Base-by-base conservation (phyloP, 805 yeast genomes). In the Candida loeiensis region DNA sequence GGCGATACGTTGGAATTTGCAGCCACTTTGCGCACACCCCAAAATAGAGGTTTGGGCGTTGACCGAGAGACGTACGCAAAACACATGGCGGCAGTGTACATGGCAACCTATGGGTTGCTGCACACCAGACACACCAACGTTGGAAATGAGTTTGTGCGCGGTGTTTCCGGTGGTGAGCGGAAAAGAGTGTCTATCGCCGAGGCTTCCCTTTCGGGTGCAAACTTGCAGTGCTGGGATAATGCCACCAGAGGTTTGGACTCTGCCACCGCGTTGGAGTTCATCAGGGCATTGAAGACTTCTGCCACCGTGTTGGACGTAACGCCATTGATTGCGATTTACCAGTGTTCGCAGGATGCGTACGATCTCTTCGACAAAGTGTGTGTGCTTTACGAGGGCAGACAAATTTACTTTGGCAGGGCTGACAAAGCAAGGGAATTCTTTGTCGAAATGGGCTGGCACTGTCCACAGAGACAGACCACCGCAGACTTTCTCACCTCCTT, bases 181-280 rank as follows among this genome's bases (percentile, higher is more conserved):
- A 84, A 85, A 62, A 77, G 95, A 66, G 91, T 85, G 2, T 82
- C 91, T 8, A 80, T 85, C 51, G 87, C 89, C 8, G 95, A 85
- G 62, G 85, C 85, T 1, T 64, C 82, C 34, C 74, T 83, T 34
- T 71, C 80, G 36, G 77, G 81, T 20, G 82, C 87, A 21, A 65
- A 76, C 36, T 67, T 82, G 37, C 80, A 75, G 47, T 78, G 85
- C 60, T 82, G 85, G 79, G 90, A 85, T 66, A 86, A 86, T 54
- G 83, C 91, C 4, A 86, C 95, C 4, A 77, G 93, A 66, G 95
- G 95, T 51, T 70, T 86, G 44, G 95, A 85, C 63, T 74, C 93
- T 3, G 84, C 93, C 8, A 85, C 93, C 30, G 95, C 95, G 3
- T 68, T 82, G 47, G 90, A 84, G 55, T 85, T 79, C 53, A 71